phyloP scores from a whole-genome alignment of 176 grass and related monocot species.

The Carex scoparia region DNA sequence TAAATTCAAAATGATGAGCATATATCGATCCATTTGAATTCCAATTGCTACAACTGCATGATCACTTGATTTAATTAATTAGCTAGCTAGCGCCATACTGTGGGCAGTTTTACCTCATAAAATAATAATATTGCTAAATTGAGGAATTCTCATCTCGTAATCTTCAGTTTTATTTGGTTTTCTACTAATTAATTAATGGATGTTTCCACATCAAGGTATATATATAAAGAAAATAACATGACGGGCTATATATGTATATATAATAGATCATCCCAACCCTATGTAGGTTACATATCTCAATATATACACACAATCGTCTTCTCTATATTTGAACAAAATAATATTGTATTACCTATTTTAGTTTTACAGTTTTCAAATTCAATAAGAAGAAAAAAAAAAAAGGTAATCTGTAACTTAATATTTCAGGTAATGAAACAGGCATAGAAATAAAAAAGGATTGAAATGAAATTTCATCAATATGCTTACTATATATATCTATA shows the following conservation, averaged over 20 bases:
- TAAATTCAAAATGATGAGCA: neutral
- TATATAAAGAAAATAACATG: neutral
- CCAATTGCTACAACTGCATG: neutral
- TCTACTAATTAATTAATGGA: neutral
- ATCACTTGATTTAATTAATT: neutral
- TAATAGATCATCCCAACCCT: neutral
- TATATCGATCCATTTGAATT: neutral
- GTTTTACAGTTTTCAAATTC: neutral
- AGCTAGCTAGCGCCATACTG: neutral
- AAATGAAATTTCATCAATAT: no score
- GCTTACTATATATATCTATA: no score
- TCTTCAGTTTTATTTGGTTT: neutral
- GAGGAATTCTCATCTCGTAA: neutral
- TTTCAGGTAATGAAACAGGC: no score
- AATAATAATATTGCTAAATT: no score
- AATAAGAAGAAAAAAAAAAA: no score
- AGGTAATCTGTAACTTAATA: no score
- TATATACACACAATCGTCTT: neutral
- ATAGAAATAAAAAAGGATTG: no score
- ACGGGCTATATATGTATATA: neutral
- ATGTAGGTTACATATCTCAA: neutral
- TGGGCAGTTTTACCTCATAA: neutral
- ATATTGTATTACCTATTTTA: neutral
- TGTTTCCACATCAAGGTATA: neutral
- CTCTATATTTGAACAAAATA: neutral